Conservation (phyloP, 495 filamentous ascomycete species). For the Thozetella sp. region DNA sequence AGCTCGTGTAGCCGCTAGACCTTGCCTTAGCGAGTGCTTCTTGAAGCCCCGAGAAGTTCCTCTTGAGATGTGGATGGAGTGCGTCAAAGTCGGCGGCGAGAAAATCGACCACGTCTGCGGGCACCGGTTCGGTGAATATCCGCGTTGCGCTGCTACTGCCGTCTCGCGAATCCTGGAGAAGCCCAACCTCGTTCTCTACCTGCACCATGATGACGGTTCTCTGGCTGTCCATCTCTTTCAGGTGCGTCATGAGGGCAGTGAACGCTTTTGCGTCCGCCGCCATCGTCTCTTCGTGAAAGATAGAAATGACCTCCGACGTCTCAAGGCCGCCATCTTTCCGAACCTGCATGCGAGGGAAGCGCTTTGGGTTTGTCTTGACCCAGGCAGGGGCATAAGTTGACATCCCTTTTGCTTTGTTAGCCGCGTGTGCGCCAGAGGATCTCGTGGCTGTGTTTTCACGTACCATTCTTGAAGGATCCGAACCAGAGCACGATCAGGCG, state of each 20-base stretch:
- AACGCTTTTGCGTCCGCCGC: conserved; percentile 41
- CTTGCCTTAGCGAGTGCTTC: neutral
- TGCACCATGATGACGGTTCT: conserved; percentile 53
- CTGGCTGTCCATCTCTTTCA: conserved; percentile 37
- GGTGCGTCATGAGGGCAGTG: conserved; percentile 32
- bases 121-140: conserved; percentile 32
- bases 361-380: conserved; percentile 42
- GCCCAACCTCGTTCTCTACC: conserved; percentile 49
- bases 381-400: conserved; percentile 43
- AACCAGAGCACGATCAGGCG: conserved; percentile 53
- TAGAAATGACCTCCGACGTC: conserved; percentile 32
- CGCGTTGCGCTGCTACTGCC: conserved; percentile 32
- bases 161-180: conserved; percentile 49
- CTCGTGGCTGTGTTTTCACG: conserved; percentile 1
- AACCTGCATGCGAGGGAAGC: conserved; percentile 41
- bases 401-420: conserved; percentile 16
- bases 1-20: conserved; percentile 3
- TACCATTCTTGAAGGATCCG: conserved; percentile 52
- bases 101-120: conserved; percentile 28
- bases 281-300: conserved; percentile 34
- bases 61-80: conserved; percentile 17
- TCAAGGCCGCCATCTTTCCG: conserved; percentile 26
- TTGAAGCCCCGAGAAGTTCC: conserved; percentile 22
- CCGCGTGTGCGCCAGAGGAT: neutral
- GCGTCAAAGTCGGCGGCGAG: conserved; percentile 29